phyloP scores from a whole-genome alignment of 1,284 basidiomycete genomes.

The Fomitopsis palustris region DNA sequence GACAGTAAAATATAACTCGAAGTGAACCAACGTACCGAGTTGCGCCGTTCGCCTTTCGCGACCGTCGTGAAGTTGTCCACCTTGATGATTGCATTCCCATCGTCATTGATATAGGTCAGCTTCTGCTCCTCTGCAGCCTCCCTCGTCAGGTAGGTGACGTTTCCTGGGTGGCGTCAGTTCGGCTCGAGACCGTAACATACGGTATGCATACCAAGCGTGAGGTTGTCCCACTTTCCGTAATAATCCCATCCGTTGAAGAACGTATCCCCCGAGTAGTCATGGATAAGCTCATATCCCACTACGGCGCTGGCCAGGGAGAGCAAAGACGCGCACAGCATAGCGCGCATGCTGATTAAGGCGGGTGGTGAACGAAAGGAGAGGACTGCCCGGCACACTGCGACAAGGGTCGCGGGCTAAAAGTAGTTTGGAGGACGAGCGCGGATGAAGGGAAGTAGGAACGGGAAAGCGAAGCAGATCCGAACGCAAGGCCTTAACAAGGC shows the following conservation, averaged over 20 bases:
- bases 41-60: constrained; percentile 44
- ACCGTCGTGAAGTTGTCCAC: constrained; percentile 56
- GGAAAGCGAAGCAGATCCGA: not conserved
- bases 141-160: constrained; percentile 48
- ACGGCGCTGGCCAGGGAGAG: constrained; percentile 10
- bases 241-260: constrained; percentile 65
- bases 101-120: constrained; percentile 53
- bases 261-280: constrained; percentile 45
- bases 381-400: constrained; percentile 1
- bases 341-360: constrained; percentile 1
- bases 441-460: not conserved
- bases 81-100: constrained; percentile 53
- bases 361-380: not conserved
- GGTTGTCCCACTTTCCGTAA: constrained; percentile 55
- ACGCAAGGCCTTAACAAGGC: not conserved
- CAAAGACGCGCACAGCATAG: constrained; percentile 4
- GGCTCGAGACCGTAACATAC: not conserved
- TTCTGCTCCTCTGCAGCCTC: constrained; percentile 36
- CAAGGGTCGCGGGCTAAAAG: not conserved
- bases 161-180: constrained; percentile 33
- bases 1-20: constrained; percentile 5
- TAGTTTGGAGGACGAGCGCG: not conserved
- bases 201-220: constrained; percentile 51
- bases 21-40: constrained; percentile 42
- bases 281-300: constrained; percentile 37